phyloP scores from a whole-genome alignment of 2,329 filamentous ascomycete species.

The Pseudogymnoascus sp. region DNA sequence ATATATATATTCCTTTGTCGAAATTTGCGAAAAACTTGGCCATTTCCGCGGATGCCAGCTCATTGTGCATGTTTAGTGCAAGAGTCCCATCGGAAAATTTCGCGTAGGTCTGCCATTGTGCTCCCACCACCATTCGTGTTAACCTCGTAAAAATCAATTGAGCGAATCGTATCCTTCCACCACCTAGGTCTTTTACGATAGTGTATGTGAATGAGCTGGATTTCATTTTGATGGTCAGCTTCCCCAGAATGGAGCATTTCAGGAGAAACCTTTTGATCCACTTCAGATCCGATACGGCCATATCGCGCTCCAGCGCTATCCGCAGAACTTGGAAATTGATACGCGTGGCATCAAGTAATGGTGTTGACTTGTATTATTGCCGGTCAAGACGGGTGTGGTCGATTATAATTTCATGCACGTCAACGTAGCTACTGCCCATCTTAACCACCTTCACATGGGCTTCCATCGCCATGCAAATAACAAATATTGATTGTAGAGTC shows the following conservation, averaged over 20 bases:
- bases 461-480: not conserved
- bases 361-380: not conserved
- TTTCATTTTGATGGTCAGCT: not conserved
- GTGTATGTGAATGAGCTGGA: not conserved
- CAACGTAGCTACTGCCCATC: not conserved
- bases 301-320: not conserved
- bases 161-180: not conserved
- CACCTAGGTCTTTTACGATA: not conserved
- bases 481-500: not conserved
- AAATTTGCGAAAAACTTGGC: not conserved
- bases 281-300: not conserved
- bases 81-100: not conserved
- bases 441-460: not conserved
- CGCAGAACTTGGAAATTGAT: not conserved
- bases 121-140: not conserved
- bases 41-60: not conserved
- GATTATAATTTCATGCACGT: not conserved
- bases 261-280: not conserved
- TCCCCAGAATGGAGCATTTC: not conserved
- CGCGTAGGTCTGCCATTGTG: not conserved
- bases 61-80: not conserved
- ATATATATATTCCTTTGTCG: not conserved
- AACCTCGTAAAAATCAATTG: not conserved
- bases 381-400: not conserved
- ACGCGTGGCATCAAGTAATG: not conserved